Evolutionary conservation across 2,329 filamentous ascomycete species (phyloP).

Genomic region (Epicoccum nigrum): DNA sequence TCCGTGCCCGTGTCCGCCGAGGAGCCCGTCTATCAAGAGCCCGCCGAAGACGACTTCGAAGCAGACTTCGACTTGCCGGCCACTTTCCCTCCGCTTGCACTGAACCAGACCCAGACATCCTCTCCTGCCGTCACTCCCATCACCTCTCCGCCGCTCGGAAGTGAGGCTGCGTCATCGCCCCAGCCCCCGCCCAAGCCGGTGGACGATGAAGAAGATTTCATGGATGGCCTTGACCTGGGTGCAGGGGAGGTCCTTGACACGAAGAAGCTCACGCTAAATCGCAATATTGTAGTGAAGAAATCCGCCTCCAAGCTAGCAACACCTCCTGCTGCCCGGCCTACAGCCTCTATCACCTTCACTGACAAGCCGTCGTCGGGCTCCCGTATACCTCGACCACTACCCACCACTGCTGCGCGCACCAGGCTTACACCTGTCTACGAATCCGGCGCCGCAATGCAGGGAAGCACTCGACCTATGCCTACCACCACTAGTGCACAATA

Average conservation of each 20-base stretch:
- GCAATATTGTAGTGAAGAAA: conserved; percentile 87
- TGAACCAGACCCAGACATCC: conserved; percentile 3
- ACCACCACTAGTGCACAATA: conserved; percentile 61
- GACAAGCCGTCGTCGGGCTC: conserved; percentile 69
- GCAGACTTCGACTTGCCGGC: conserved; percentile 21
- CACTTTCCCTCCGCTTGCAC: conserved; percentile 12
- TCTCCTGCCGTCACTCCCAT: conserved; percentile 26
- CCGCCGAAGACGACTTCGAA: conserved; percentile 16
- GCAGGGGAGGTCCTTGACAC: conserved; percentile 81
- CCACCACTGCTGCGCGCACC: conserved; percentile 43
- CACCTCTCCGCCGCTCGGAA: conserved; percentile 28
- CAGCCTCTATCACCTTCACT: conserved; percentile 89
- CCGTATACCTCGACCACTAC: conserved; percentile 77
- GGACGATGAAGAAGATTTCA: conserved; percentile 72
- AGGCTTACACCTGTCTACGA: conserved; percentile 93
- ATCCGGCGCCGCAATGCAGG: conserved; percentile 73
- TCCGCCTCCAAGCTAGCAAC: conserved; percentile 59
- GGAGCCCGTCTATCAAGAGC: conserved; percentile 10
- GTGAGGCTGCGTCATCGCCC: conserved; percentile 23
- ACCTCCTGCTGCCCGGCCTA: conserved; percentile 73
- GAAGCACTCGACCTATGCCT: conserved; percentile 61
- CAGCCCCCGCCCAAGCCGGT: conserved; percentile 29
- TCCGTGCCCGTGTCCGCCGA: conserved; percentile 18
- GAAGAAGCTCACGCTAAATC: conserved; percentile 82
- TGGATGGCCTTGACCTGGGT: conserved; percentile 85